A percentile compares a stretch with the other conserved stretches of the same genome.
These are phyloP conservation scores for Sporothrix curviconia DNA, from an alignment of 2,329 filamentous ascomycete species.

Conservation along the genomic window DNA sequence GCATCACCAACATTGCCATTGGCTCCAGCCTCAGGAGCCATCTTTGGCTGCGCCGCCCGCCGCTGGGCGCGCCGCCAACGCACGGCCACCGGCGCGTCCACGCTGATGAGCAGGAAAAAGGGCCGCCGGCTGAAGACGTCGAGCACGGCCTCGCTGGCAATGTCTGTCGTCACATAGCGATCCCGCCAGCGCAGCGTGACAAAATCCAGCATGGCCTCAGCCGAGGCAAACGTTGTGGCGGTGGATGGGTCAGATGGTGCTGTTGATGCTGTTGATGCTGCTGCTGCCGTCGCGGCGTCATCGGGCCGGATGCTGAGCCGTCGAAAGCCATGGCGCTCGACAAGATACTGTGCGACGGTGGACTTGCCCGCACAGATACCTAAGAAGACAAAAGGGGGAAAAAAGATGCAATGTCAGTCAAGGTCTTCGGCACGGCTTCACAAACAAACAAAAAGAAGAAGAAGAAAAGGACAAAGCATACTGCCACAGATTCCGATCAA, in stretches of 20 bases:
- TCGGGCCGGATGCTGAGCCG: slow-evolving; percentile 53
- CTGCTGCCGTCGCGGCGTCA: neutral
- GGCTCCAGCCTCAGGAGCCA: no score
- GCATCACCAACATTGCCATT: no score
- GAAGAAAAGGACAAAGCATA: slow-evolving; percentile 30
- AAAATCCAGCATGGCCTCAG: slow-evolving; percentile 65
- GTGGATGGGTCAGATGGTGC: no score
- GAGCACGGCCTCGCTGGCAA: slow-evolving; percentile 65
- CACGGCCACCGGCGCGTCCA: slow-evolving; percentile 80
- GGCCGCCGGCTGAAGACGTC: slow-evolving; percentile 73
- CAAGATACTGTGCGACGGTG: slow-evolving; percentile 80
- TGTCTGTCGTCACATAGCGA: slow-evolving; percentile 79
- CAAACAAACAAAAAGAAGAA: neutral
- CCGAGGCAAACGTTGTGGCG: slow-evolving; percentile 45
- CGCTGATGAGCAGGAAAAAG: slow-evolving; percentile 87
- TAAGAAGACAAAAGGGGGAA: slow-evolving; percentile 29
- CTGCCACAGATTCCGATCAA: slow-evolving; percentile 71
- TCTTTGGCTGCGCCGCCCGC: slow-evolving; percentile 11
- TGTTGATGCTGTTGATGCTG: no score
- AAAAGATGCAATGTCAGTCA: slow-evolving; percentile 12
- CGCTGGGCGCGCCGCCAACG: slow-evolving; percentile 72
- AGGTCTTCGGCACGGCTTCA: no score
- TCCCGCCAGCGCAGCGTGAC: slow-evolving; percentile 79
- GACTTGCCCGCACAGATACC: slow-evolving; percentile 91
- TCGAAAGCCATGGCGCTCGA: slow-evolving; percentile 75